Percentiles rank a stretch among this genome's conserved stretches.
Evolutionary conservation across 2,329 filamentous ascomycete species (phyloP).

Genomic region (Eurotiales sp.): DNA sequence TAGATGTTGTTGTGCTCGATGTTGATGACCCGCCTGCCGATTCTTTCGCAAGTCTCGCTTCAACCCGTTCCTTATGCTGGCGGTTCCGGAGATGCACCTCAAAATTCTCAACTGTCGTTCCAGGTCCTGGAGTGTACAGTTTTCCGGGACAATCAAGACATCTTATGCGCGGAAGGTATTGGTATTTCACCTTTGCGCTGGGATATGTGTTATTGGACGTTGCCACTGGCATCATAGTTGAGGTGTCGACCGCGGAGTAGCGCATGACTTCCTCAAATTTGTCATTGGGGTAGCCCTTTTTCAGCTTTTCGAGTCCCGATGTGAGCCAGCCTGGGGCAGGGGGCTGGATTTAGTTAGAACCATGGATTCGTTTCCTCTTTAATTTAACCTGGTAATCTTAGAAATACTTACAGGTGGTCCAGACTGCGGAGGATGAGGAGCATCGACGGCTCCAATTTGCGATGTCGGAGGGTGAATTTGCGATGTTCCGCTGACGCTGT

Average conservation of each 20-base stretch:
- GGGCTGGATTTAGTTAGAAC: slow-evolving; percentile 52
- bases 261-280: slow-evolving; percentile 89
- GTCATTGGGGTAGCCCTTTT: slow-evolving; percentile 69
- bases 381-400: too few relatives aligned
- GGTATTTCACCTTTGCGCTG: slow-evolving; percentile 65
- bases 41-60: slow-evolving; percentile 40
- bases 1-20: not conserved
- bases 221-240: slow-evolving; percentile 63
- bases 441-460: slow-evolving; percentile 45
- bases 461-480: slow-evolving; percentile 28
- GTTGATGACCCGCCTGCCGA: too few relatives aligned
- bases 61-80: slow-evolving; percentile 69
- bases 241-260: slow-evolving; percentile 72
- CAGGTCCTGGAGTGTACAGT: slow-evolving; percentile 85
- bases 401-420: slow-evolving; percentile 45
- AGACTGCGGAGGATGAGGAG: slow-evolving; percentile 39
- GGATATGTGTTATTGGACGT: slow-evolving; percentile 50
- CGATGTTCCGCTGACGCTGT: slow-evolving; percentile 20
- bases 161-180: slow-evolving; percentile 83
- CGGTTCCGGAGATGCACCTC: slow-evolving; percentile 88
- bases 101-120: slow-evolving; percentile 82
- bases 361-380: too few relatives aligned
- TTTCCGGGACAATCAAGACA: slow-evolving; percentile 93
- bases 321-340: slow-evolving; percentile 83
- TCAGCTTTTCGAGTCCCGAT: slow-evolving; percentile 67